Evolutionary conservation across 805 yeast genomes (phyloP), one percentile per base, ranked within the genome.

Genomic region (Ogataea parapolymorpha): DNA sequence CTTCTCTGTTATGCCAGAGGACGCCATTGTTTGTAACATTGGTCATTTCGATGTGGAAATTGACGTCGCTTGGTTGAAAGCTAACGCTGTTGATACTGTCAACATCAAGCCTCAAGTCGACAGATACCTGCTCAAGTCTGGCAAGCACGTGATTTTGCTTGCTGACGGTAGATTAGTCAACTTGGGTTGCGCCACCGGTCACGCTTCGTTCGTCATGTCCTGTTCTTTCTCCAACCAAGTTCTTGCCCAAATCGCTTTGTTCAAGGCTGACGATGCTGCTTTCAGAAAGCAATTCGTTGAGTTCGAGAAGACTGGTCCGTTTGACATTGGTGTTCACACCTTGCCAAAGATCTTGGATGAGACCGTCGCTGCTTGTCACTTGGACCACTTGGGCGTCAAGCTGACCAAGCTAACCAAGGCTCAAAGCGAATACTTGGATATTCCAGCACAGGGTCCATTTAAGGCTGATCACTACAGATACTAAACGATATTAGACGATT

Each of bases 151-250:
- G 66, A 89, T 91, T 75, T 79, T 91, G 67, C 85, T 91, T 63
- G 99, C 99, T 56, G 96, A 90, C 74, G 99, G 99, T 76, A 89
- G 99, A 79, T 84, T 91, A 64, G 98, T 91, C 68, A 91, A 91
- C 89, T 80, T 91, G 68, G 99, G 99, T 63, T 93, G 98, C 78
- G 99, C 98, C 68, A 91, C 98, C 63, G 99, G 99, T 68, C 99
- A 91, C 80, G 85, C 98, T 38, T 88, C 97, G 30, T 91, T 91
- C 67, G 99, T 91, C 65, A 91, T 91, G 99, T 89, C 97, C 51
- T 93, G 98, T 77, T 93, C 98, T 42, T 91, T 91, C 95, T 87
- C 97, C 61, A 91, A 91, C 86, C 99, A 91, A 79, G 98, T 91
- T 53, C 79, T 91, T 67, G 99, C 99, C 60, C 99, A 91, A 78